Evolutionary conservation across 225 moss, liverwort and hornwort genomes (phyloP).

Genomic region (Pleurozium schreberi): DNA sequence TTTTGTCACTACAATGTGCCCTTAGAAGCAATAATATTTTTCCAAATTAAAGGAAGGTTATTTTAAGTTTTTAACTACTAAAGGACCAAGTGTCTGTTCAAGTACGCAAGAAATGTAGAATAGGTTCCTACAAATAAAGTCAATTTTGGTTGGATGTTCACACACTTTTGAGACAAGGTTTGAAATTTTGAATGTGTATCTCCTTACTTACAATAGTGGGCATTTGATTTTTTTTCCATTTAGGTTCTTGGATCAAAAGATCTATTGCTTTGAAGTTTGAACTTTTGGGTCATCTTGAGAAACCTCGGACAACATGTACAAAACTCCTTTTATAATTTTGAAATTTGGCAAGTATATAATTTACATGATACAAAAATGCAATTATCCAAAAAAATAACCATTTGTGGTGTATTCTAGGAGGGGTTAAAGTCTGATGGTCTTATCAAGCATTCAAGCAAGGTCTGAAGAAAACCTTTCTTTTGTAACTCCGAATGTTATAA

Average conservation of each 20-base stretch:
- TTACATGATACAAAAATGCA: not conserved
- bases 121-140: not conserved
- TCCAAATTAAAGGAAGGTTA: not conserved
- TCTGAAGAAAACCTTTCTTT: not conserved
- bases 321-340: not conserved
- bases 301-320: fast-evolving
- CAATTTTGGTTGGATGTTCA: not conserved
- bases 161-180: not conserved
- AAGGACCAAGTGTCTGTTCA: not conserved
- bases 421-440: fast-evolving
- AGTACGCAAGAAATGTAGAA: not conserved
- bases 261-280: fast-evolving
- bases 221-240: not conserved
- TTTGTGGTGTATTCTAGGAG: not conserved
- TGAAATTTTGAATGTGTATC: too few relatives aligned
- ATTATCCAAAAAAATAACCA: not conserved
- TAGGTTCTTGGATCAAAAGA: not conserved
- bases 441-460: not conserved
- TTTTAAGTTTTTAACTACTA: not conserved
- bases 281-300: fast-evolving
- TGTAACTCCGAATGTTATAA: not conserved
- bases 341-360: not conserved
- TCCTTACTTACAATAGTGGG: fast-evolving
- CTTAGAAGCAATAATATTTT: not conserved
- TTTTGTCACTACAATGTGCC: not conserved